phyloP scores from a whole-genome alignment of 768 basidiomycete species.

The Collybia sp. region DNA sequence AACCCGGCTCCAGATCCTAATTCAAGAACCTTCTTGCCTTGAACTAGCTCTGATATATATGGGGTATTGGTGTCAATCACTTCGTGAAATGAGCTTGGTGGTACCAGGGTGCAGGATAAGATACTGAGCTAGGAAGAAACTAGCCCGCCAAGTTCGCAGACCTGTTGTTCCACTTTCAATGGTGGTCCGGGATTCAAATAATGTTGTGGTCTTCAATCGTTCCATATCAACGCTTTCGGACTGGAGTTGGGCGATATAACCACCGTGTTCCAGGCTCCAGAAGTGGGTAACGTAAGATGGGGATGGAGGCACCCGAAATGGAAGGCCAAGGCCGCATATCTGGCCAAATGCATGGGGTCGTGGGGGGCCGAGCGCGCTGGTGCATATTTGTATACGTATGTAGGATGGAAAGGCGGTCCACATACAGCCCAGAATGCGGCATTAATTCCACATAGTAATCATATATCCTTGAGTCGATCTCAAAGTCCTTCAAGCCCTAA shows the following conservation, averaged over 20 bases:
- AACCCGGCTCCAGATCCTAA: slow-evolving; percentile 78
- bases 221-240: slow-evolving; percentile 13
- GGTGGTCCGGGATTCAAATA: slow-evolving; percentile 69
- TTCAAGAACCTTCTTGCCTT: slow-evolving; percentile 52
- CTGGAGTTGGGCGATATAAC: background rate
- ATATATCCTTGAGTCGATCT: slow-evolving; percentile 66
- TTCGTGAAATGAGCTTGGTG: slow-evolving; percentile 5
- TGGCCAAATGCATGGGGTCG: slow-evolving; percentile 15
- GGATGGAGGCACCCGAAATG: slow-evolving; percentile 30
- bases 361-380: slow-evolving; percentile 16
- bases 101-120: slow-evolving; percentile 53
- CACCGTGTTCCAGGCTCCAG: slow-evolving; percentile 32
- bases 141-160: slow-evolving; percentile 75
- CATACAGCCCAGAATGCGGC: slow-evolving; percentile 28
- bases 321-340: slow-evolving; percentile 20
- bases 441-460: slow-evolving; percentile 52
- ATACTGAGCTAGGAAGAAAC: slow-evolving; percentile 59
- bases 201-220: slow-evolving; percentile 42
- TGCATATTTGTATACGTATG: slow-evolving; percentile 2
- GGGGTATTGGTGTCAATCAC: background rate
- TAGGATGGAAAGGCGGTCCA: background rate
- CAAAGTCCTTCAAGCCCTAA: slow-evolving; percentile 36
- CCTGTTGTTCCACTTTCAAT: slow-evolving; percentile 80
- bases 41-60: slow-evolving; percentile 39
- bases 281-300: slow-evolving; percentile 66